Base-by-base conservation (phyloP, 192 early-diverging fungal species). In the Coemansia sp. region DNA sequence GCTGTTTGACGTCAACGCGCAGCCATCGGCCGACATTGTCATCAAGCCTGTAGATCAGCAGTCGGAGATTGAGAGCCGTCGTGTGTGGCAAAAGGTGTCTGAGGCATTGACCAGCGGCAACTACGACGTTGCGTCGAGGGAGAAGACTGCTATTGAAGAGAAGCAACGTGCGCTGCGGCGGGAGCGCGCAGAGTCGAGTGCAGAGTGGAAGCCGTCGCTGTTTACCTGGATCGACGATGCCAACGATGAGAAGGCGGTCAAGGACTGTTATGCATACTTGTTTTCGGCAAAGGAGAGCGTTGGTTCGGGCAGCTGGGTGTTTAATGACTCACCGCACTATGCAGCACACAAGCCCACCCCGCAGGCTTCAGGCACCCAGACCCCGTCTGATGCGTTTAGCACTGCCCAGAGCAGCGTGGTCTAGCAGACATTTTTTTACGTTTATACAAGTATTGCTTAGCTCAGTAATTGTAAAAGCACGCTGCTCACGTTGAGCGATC, bases 91-190 rank as follows among this genome's bases (percentile, higher is more conserved):
- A 21, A 75, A 79, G 64, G 89, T 92, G 12, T 79, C 89, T 1
- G 78, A 87, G 43, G 88, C 91, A 8, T 76, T 92, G 21, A 80
- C 72, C 51, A 71, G 75, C 41, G 87, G 86, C 38, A 87, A 91
- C 71, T 92, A 88, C 63, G 75, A 82, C 5, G 76, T 82, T 1
- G 91, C 91, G 2, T 90, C 89, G 10, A 67, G 67, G 35, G 84
- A 89, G 58, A 92, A 92, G 69, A 79, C 87, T 8, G 69, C 62
- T n/a, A 89, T 91, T 58, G 90, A 91, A 62, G 86, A 89, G 25
- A 64, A 72, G 19, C 88, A 91, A 77, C 84, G 90, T 5, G 76
- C 71, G 25, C 50, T 85, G 51, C 86, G 88, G 55, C 87, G 83
- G 80, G 71, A 79, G 27, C 87, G 90, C 32, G 81, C 79, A 15